Base-by-base conservation (phyloP, 1,139 yeast genomes). In the Magnusiomyces clavatus region DNA sequence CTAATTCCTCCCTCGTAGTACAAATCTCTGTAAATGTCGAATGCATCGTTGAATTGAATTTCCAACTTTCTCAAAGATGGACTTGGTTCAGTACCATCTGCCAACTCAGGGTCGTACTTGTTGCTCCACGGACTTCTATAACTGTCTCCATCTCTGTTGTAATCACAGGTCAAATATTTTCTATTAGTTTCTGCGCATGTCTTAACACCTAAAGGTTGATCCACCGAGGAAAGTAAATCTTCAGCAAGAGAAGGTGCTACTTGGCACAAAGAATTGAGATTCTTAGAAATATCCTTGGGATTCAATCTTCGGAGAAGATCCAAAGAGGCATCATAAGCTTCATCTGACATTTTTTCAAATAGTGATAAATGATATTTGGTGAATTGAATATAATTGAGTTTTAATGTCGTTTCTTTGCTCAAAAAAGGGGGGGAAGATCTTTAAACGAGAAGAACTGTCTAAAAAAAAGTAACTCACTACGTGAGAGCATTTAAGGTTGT, bases 1-100 rank as follows among this genome's bases (percentile, higher is more conserved):
- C 95, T 84, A 45, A 85, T 76, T 17, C 96, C 94, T 39, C 97
- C 97, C 67, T 90, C 97, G 67, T 89, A 92, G 72, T 92, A 92
- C 61, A 92, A 72, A 65, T 92, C 98, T 58, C 97, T 77, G 70
- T 92, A 92, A 42, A 92, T 78, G 63, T 90, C 97, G 67, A 92
- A 88, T 10, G 97, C 85, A 57, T 88, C 94, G 67, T 92, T 92
- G 57, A 95, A 92, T 59, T 82, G 76, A 31, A 78, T 66, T 69
- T 92, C 98, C 61, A 92, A 72, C 61, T 81, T 77, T 61, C 97
- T 76, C 56, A 92, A 73, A 37, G 72, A 71, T 1, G 71, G 71
- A 12, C 87, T 77, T 6, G 97, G 97, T 59, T 74, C 81, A 5
- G 95, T 92, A 1, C 80, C 89, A 38, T 78, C 84, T 13, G 73